Evolutionary conservation across 441 rosid species (phyloP), one percentile per base, ranked within the genome.

Genomic region (Pelargonium myrrhifolium): DNA sequence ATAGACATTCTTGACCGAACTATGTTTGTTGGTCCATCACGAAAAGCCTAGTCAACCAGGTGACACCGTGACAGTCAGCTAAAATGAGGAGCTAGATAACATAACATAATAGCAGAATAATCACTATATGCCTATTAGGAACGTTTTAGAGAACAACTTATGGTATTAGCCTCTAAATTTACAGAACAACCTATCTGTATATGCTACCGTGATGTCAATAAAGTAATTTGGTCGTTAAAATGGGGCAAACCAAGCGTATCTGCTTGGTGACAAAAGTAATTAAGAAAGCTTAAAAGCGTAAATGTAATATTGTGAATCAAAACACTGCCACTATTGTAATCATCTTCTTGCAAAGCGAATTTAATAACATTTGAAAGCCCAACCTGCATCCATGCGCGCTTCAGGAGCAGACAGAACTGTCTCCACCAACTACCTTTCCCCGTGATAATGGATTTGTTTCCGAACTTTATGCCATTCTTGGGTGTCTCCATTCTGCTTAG

Each of bases 341-440:
- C 58, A 53, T 15, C 20, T 53, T 53, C 59, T 53, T 53, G 21
- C 17, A 20, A 53, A 53, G 59, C 59, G 49, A 45, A 9, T 9
- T 59, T 18, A 42, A 72, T 35, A 37, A 39, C 4, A 68, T 56
- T 76, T 58, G 68, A 74, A 75, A 53, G 62, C 78, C 78, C 31
- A 77, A 93, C 97, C 85, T 93, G 98, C 96, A 87, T 82, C 97
- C 97, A 93, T 70, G 97, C 98, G 66, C 97, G 96, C 76, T 74
- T 90, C 66, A 90, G 88, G 18, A 93, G 88, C 85, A 93, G 83
- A 80, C 78, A 73, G 75, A 90, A 93, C 80, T 89, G 95, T 77
- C 87, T 88, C 97, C 96, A 87, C 95, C 92, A 89, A 64, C 78
- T 80, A 68, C 84, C 80, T 81, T 85, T 86, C 74, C 72, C 82